Percentiles rank a stretch among this genome's conserved stretches.
Conservation (phyloP, 768 basidiomycete species). For the Leucosporidium yakuticum region DNA sequence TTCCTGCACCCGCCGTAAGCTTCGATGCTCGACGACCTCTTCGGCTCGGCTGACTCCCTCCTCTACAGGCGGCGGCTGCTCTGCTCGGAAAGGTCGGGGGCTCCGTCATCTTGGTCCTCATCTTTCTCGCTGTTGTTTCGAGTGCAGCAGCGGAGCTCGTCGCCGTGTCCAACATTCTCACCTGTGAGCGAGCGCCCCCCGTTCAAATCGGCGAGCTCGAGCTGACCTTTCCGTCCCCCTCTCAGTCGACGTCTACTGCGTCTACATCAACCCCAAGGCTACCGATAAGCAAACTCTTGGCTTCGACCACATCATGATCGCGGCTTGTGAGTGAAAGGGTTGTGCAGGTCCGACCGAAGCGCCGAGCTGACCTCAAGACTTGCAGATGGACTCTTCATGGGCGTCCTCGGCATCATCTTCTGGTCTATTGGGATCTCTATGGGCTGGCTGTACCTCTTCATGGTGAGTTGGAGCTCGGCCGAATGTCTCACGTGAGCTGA, state of each 20-base stretch:
- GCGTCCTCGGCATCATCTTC: conserved; percentile 75
- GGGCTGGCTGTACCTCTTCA: conserved; percentile 23
- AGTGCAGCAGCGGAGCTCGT: conserved; percentile 86
- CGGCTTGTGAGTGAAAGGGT: background rate
- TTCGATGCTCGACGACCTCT: conserved; percentile 48
- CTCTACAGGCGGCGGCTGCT: conserved; percentile 48
- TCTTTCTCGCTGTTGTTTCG: conserved; percentile 41
- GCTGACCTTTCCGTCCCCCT: background rate
- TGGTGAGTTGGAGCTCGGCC: background rate
- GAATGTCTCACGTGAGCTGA: conserved; percentile 28
- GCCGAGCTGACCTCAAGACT: conserved; percentile 22
- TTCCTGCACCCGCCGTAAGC: conserved; percentile 69
- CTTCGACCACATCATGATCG: conserved; percentile 7
- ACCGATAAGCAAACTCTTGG: conserved; percentile 49
- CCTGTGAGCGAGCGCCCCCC: conserved; percentile 46
- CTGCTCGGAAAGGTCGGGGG: conserved; percentile 71
- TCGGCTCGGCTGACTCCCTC: too few species aligned
- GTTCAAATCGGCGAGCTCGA: background rate
- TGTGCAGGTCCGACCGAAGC: too few species aligned
- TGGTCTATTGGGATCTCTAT: conserved; percentile 26
- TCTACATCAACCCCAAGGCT: conserved; percentile 75
- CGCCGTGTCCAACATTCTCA: conserved; percentile 73
- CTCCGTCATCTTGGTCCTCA: background rate
- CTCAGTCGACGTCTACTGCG: conserved; percentile 70
- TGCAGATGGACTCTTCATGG: conserved; percentile 53